Evolutionary conservation across 768 basidiomycete species (phyloP), one percentile per base, ranked within the genome.

Genomic region (Podaxis rugospora): DNA sequence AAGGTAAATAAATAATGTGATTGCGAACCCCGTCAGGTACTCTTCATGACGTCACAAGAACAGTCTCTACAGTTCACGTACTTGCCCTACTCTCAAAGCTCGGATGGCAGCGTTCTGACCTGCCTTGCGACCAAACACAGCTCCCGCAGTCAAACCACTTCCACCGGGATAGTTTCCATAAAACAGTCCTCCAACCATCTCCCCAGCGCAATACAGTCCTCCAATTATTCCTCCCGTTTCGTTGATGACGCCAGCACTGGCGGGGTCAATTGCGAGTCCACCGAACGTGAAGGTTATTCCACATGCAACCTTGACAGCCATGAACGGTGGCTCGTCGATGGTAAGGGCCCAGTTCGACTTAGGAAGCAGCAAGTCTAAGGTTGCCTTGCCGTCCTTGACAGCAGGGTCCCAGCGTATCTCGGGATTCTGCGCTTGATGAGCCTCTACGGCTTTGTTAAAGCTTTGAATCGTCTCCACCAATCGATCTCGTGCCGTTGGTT

Each of bases 281-380:
- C 88, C 87, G 72, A 88, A 89, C 1, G 86, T 89, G 72, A 88
- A 90, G 0, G 88, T 89, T 57, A 88, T 81, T 5, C 87, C 88
- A 71, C 87, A 88, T 0, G 82, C 75, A 6, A 89, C 84, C 66
- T 84, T 87, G 35, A 89, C 84, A 2, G 87, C 87, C 68, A 88
- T 72, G 64, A 86, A 85, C 0, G 85, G 85, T 11, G 74, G 68
- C 44, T 77, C 63, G 39, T 83, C 78, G 25, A 89, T 71, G 4
- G 81, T 66, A 62, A 85, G 70, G 0, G 87, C 88, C 88, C 88
- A 89, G 65, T 89, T 88, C 0, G 85, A 83, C 69, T 90, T 89
- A 10, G 85, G 76, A 11, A 81, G 63, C 11, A 66, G 50, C 36
- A 88, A 68, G 23, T 69, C 70, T 14, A 81, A 76, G 0, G 87